Evolutionary conservation across 2,329 filamentous ascomycete genomes (phyloP), one percentile per base, ranked within the genome.

Genomic region (Colletotrichum theobromicola): DNA sequence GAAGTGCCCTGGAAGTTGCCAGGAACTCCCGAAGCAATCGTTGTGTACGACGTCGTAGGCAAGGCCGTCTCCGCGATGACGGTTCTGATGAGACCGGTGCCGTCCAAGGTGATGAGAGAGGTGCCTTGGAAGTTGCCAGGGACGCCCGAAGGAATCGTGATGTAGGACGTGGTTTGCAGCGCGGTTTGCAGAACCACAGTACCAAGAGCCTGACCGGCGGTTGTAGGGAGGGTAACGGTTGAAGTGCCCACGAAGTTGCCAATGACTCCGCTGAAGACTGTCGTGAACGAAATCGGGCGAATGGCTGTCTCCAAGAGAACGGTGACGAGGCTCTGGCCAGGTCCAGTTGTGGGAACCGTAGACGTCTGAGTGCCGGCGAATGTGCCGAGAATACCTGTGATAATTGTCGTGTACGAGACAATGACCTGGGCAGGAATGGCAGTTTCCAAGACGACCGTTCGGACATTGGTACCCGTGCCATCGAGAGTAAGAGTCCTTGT

Each of bases 291-390:
- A 18, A 72, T 55, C 4, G 55, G 37, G 8, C 21, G 37, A 24
- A 72, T 53, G 9, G 70, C 70, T 6, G 70, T 72, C 70, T 72
- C 21, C 15, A 72, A n/a, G 2, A 68, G n/a, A 4, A 68, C 70
- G 15, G 70, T 72, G 30, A 58, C 65, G 5, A 72, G 46, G 55
- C 37, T 68, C 55, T 68, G 66, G 24, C 55, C 66, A 26, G 57
- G 55, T 18, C 70, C 70, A 24, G 57, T 69, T 10, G 70, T 53
- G 3, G 70, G 18, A 6, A 70, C 24, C 4, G 66, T 73, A 9
- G 46, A 57, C 4, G 60, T 63, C 16, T 53, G 46, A 7, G 66
- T 73, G 5, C 70, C 70, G 0, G 34, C 28, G 26, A 73, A 73
- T 4, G 58, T 64, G 2, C 70, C 65, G 5, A 63, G 15, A 8